These are phyloP conservation scores for Thinopyrum elongatum DNA, from an alignment of 176 grass and related monocot genomes.

Conservation along the genomic window DNA sequence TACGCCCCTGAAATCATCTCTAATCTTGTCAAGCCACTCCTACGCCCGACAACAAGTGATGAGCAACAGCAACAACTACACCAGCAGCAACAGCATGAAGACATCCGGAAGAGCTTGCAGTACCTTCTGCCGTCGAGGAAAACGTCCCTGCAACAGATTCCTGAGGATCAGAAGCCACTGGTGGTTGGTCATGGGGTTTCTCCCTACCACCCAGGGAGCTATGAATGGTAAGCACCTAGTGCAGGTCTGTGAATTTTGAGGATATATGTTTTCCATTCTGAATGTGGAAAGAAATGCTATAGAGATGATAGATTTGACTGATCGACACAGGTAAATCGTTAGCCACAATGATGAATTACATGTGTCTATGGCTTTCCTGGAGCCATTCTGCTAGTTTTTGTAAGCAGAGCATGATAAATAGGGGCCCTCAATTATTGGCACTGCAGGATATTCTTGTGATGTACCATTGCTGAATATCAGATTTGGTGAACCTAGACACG, in stretches of 20 bases:
- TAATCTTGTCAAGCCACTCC: slow-evolving; percentile 50
- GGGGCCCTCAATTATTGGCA: not conserved
- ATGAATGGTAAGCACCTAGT: slow-evolving; percentile 54
- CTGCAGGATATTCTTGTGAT: slow-evolving; percentile 8
- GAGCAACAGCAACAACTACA: too few relatives aligned
- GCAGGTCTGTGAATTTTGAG: not conserved
- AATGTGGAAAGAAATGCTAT: not conserved
- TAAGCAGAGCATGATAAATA: not conserved
- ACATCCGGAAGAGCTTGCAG: slow-evolving; percentile 64
- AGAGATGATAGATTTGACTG: not conserved
- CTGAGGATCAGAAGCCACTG: slow-evolving; percentile 52
- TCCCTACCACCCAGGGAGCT: slow-evolving; percentile 47
- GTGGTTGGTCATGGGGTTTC: slow-evolving; percentile 45
- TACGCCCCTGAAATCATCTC: slow-evolving; percentile 56
- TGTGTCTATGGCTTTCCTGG: not conserved
- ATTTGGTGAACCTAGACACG: slow-evolving; percentile 31
- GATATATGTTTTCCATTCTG: not conserved
- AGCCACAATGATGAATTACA: not conserved
- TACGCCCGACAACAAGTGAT: slow-evolving; percentile 22
- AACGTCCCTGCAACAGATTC: slow-evolving; percentile 64
- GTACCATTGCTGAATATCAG: slow-evolving; percentile 23
- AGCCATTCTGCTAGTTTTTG: not conserved
- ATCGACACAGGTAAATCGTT: not conserved
- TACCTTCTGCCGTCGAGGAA: slow-evolving; percentile 62
- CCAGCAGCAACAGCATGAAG: slow-evolving; percentile 48